These are phyloP conservation scores for Syzygium grande DNA, from an alignment of 345 rosid genomes.

Conservation along the genomic window DNA sequence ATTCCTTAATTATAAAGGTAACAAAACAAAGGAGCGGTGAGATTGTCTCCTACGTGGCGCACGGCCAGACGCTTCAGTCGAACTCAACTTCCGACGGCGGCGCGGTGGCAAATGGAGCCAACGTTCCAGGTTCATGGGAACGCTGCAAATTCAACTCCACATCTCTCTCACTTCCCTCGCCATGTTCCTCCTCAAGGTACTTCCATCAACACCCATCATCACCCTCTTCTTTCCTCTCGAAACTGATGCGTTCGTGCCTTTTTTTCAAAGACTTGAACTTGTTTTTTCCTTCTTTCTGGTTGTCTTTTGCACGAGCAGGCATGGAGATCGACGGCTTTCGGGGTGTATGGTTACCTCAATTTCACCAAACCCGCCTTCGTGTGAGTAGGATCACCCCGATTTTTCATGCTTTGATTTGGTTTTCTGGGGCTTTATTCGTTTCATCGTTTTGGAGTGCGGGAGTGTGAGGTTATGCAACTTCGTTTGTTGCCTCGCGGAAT, in stretches of 20 bases:
- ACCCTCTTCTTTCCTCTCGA: background rate
- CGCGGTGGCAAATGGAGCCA: background rate
- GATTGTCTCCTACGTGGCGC: background rate
- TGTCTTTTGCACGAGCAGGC: conserved; percentile 20
- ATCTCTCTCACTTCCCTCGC: conserved; percentile 9
- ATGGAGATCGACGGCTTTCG: conserved; percentile 80
- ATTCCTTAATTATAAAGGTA: no score
- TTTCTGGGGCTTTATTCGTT: background rate
- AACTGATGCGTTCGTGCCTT: background rate
- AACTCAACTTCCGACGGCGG: background rate
- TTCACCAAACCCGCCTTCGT: conserved; percentile 75
- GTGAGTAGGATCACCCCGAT: conserved; percentile 29
- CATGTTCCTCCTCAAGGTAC: conserved; percentile 73
- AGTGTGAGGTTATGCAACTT: background rate
- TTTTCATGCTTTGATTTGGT: background rate
- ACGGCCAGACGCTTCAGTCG: background rate
- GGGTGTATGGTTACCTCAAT: conserved; percentile 63
- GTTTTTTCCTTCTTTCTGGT: background rate
- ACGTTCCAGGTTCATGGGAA: background rate
- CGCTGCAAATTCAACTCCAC: background rate
- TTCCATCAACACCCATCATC: background rate
- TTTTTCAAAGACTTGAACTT: background rate
- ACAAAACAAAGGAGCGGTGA: background rate
- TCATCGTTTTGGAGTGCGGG: background rate
- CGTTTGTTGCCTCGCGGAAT: background rate